Percentiles rank a stretch among this genome's conserved stretches.
phyloP scores from a whole-genome alignment of 2,329 filamentous ascomycete species.

The Fusarium anguioides region DNA sequence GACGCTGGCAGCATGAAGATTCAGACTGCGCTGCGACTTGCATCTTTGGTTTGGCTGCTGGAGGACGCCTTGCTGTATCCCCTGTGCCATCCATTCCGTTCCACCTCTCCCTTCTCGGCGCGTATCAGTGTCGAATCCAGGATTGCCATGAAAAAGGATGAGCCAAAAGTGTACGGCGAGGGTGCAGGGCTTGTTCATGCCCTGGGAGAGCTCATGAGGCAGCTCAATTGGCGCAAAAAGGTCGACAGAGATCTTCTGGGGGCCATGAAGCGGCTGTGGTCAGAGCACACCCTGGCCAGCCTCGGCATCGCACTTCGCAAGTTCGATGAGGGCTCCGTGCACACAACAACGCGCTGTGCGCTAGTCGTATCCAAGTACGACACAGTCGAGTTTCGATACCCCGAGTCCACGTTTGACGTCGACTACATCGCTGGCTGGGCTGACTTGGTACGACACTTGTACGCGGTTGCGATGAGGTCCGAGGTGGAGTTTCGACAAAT shows the following conservation, averaged over 20 bases:
- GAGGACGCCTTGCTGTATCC: constrained; percentile 39
- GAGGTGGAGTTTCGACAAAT: constrained; percentile 28
- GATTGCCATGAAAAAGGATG: constrained; percentile 17
- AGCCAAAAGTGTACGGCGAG: constrained; percentile 14
- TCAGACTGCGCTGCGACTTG: constrained; percentile 31
- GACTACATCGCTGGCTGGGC: constrained; percentile 44
- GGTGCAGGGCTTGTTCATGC: constrained; percentile 9
- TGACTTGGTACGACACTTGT: constrained; percentile 40
- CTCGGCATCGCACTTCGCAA: constrained; percentile 35
- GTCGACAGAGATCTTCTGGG: constrained; percentile 12
- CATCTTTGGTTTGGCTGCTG: constrained; percentile 39
- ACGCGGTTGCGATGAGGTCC: constrained; percentile 32
- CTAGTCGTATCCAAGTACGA: constrained; percentile 41
- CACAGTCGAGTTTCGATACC: constrained; percentile 47
- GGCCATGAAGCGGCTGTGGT: constrained; percentile 37
- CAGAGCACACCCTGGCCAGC: constrained; percentile 2
- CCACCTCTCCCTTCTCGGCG: constrained; percentile 30
- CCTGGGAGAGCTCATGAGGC: constrained; percentile 1
- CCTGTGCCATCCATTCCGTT: constrained; percentile 40
- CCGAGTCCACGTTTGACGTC: constrained; percentile 43
- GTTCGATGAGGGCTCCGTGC: constrained; percentile 37
- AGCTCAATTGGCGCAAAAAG: constrained; percentile 19
- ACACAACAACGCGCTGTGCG: constrained; percentile 41
- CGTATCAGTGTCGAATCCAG: constrained; percentile 36
- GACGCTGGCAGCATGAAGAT: constrained; percentile 27